Evolutionary conservation across 345 rosid species (phyloP), one percentile per base, ranked within the genome.

Genomic region (Populus euphratica): DNA sequence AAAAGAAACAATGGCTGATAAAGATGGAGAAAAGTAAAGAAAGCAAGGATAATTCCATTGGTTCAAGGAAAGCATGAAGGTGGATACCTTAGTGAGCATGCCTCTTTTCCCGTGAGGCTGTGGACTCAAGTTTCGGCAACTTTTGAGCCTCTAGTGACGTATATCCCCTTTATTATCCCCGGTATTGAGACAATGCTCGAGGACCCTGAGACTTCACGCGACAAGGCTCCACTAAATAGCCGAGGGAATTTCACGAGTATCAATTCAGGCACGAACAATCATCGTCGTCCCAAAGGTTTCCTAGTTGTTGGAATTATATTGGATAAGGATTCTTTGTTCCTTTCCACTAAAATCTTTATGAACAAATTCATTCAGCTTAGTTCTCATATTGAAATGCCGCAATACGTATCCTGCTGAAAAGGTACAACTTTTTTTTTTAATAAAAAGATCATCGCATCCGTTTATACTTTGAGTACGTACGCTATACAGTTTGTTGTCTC

Each of bases 41-140:
- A 52, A 62, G 36, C 5, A 74, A 41, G 44, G 31, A 56, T 41
- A 64, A 33, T 43, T 69, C 72, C 50, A 78, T 68, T 78, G 78
- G 75, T 59, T 77, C 44, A 33, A 82, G 80, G 79, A 73, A 78
- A 68, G 61, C 47, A 69, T 18, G 35, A 77, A 52, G 27, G 75
- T 49, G 71, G 77, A 78, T 81, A 73, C 79, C 86, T 70, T 68
- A 83, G 74, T 83, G 78, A 79, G 81, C 79, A 63, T 81, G 88
- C 78, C 80, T 83, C 73, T 79, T 79, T 76, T 73, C 52, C 74
- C 78, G 12, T n/a, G 27, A 76, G 80, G 79, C 81, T 80, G 73
- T 18, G n/a, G 23, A 66, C 64, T 73, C 54, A 85, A 80, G 83
- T 64, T 82, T 73, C 71, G 12, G 73, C 31, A 52, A 23, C 66